These are phyloP conservation scores for Pseudonitzschia multiseries DNA, from an alignment of 108 stramenopile genomes.

Conservation along the genomic window DNA sequence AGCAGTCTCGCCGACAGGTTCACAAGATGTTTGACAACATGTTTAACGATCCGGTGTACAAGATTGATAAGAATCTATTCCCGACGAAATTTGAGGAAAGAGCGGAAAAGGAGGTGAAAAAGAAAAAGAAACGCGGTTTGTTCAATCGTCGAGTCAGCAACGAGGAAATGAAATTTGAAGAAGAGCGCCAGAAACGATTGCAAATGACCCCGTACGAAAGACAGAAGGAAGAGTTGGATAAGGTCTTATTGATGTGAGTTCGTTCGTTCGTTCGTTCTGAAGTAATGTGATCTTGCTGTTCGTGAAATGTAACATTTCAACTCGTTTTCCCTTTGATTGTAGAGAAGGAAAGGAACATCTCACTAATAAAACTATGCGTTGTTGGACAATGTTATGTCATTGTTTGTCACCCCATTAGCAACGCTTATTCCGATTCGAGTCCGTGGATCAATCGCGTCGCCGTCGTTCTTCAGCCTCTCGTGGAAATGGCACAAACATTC, in stretches of 20 bases:
- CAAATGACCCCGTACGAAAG: constrained; percentile 31
- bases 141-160: constrained; percentile 18
- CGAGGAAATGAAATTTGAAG: constrained; percentile 24
- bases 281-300: not conserved
- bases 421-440: constrained; percentile 50
- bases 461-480: constrained; percentile 38
- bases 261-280: not conserved
- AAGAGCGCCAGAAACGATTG: constrained; percentile 34
- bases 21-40: constrained; percentile 40
- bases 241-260: constrained; percentile 27
- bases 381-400: not conserved
- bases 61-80: constrained; percentile 33
- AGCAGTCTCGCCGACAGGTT: constrained; percentile 27
- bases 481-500: constrained; percentile 36
- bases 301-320: not conserved
- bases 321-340: not conserved
- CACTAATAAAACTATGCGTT: not conserved
- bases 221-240: constrained; percentile 40
- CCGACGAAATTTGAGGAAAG: constrained; percentile 19
- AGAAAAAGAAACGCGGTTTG: constrained; percentile 23
- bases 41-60: constrained; percentile 48
- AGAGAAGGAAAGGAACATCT: too few species aligned
- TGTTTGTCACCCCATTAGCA: constrained; percentile 4
- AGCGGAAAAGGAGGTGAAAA: constrained; percentile 20
- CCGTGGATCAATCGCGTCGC: constrained; percentile 51